Percentiles rank a stretch among this genome's conserved stretches.
Evolutionary conservation across 768 basidiomycete species (phyloP).

Genomic region (Leccinellum luteum): DNA sequence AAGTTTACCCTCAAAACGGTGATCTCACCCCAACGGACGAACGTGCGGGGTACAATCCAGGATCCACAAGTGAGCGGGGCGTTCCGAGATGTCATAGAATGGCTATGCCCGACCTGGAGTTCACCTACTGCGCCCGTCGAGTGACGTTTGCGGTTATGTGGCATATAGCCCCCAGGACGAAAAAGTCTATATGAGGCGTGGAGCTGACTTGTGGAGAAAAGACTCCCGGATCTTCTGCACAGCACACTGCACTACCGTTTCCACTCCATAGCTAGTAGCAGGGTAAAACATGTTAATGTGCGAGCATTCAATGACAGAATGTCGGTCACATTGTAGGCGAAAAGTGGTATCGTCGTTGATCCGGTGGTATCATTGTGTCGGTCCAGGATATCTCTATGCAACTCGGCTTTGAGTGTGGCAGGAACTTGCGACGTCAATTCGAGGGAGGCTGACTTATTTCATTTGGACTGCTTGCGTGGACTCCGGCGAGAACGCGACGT

Average conservation of each 20-base stretch:
- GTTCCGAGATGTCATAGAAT: conserved; percentile 18
- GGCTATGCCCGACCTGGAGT: conserved; percentile 23
- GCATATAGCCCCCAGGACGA: conserved; percentile 12
- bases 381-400: conserved; percentile 37
- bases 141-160: conserved; percentile 26
- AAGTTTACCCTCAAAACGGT: background rate
- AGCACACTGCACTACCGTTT: conserved; percentile 46
- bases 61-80: conserved; percentile 1
- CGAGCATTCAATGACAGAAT: conserved; percentile 25
- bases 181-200: conserved; percentile 10
- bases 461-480: too few relatives aligned
- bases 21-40: background rate
- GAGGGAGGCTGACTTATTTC: too few relatives aligned
- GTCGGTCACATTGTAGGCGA: conserved; percentile 38
- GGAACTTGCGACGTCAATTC: too few relatives aligned
- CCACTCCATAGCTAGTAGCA: conserved; percentile 50
- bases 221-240: conserved; percentile 42
- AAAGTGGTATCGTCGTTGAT: conserved; percentile 30
- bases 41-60: background rate
- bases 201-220: conserved; percentile 41
- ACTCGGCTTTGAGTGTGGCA: too few relatives aligned
- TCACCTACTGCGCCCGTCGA: conserved; percentile 29
- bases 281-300: too few relatives aligned
- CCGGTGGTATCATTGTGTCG: conserved; percentile 25
- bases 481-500: too few relatives aligned